Evolutionary conservation across 192 early-diverging fungal genomes (phyloP).

Genomic region (Oehlia diaphana): DNA sequence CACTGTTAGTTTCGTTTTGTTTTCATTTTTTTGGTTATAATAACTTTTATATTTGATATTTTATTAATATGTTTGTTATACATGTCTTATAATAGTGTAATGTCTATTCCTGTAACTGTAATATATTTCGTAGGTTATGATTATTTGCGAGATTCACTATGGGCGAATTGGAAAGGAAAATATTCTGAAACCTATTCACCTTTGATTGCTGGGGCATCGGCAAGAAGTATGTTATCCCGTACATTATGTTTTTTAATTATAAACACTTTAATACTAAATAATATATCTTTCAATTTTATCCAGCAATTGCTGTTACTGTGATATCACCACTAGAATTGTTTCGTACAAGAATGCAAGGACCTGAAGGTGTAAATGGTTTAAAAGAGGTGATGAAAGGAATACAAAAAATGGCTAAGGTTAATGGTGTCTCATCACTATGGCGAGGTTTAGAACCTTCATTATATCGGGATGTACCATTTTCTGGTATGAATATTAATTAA

Average conservation of each 20-base stretch:
- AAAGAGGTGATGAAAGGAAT: constrained; percentile 60
- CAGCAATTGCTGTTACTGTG: constrained; percentile 69
- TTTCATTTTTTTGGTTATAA: neutral
- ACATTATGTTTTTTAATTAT: neutral
- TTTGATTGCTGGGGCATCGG: constrained; percentile 69
- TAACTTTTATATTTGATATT: too few species aligned
- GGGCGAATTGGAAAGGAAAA: constrained; percentile 33
- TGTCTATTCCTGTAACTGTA: constrained; percentile 88
- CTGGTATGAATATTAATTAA: constrained; percentile 41
- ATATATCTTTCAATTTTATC: constrained; percentile 16
- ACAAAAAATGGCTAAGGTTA: constrained; percentile 54
- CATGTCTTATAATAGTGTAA: constrained; percentile 40
- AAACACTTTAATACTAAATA: neutral
- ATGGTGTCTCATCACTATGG: constrained; percentile 74
- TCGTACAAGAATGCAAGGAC: constrained; percentile 87
- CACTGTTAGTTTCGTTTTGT: constrained; percentile 47
- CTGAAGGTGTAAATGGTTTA: constrained; percentile 60
- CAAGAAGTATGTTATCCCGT: constrained; percentile 59
- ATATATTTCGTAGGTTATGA: constrained; percentile 98
- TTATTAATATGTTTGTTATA: too few species aligned
- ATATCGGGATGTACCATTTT: constrained; percentile 96
- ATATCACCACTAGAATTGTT: constrained; percentile 93
- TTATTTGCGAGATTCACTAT: constrained; percentile 61
- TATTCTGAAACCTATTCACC: constrained; percentile 34
- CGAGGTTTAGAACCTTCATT: constrained; percentile 85